Evolutionary conservation across 805 yeast species (phyloP).

Genomic region (Lipomyces sp.): DNA sequence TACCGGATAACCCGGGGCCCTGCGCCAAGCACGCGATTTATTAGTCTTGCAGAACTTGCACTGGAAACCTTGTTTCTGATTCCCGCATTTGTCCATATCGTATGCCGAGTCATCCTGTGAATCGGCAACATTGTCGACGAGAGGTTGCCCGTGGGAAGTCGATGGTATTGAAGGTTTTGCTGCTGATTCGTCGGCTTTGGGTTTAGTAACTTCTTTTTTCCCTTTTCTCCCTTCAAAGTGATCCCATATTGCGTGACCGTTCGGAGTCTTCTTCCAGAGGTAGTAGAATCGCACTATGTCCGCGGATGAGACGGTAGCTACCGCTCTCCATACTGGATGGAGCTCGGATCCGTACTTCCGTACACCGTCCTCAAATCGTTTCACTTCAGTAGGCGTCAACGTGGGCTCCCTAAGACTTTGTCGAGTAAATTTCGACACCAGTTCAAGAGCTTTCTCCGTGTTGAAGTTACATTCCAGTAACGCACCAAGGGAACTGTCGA

Average conservation of each 20-base stretch:
- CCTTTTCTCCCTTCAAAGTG: slow-evolving; percentile 71
- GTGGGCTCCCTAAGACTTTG: slow-evolving; percentile 76
- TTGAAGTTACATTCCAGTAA: slow-evolving; percentile 61
- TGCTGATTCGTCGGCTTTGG: slow-evolving; percentile 36
- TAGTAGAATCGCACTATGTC: slow-evolving; percentile 88
- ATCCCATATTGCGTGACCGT: slow-evolving; percentile 82
- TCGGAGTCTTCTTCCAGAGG: slow-evolving; percentile 85
- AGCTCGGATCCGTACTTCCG: slow-evolving; percentile 75
- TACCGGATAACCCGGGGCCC: slow-evolving; percentile 65
- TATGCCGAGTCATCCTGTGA: slow-evolving; percentile 73
- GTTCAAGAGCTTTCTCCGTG: slow-evolving; percentile 53
- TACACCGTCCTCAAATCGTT: slow-evolving; percentile 75
- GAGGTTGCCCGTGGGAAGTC: slow-evolving; percentile 31
- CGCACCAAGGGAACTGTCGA: slow-evolving; percentile 70
- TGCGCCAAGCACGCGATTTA: slow-evolving; percentile 66
- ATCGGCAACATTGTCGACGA: slow-evolving; percentile 61
- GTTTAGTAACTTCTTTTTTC: slow-evolving; percentile 54
- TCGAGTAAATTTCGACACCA: slow-evolving; percentile 58
- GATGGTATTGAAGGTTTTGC: slow-evolving; percentile 40
- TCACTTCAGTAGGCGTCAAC: slow-evolving; percentile 64
- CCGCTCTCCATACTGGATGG: slow-evolving; percentile 70
- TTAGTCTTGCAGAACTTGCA: slow-evolving; percentile 76
- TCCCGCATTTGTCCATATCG: slow-evolving; percentile 57
- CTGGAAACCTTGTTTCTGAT: slow-evolving; percentile 51
- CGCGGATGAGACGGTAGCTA: slow-evolving; percentile 72